These are phyloP conservation scores for Acacia melanoxylon DNA, from an alignment of 306 rosid species.

Conservation along the genomic window DNA sequence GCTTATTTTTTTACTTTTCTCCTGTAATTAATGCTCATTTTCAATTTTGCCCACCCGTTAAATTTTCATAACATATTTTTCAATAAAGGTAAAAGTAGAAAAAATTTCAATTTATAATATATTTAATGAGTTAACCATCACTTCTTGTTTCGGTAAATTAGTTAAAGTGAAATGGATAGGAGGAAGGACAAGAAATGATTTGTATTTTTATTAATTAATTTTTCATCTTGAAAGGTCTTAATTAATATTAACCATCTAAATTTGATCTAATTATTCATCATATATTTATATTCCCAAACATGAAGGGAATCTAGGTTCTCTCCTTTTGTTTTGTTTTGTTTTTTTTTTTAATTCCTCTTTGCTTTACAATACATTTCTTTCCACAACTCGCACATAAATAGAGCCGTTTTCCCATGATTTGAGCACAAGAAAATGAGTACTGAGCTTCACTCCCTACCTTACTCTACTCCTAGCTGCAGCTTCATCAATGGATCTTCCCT, in stretches of 20 bases:
- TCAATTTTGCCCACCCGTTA: too few species aligned
- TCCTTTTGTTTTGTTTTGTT: too few species aligned
- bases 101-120: too few species aligned
- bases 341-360: not conserved
- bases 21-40: too few species aligned
- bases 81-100: too few species aligned
- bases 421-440: conserved; percentile 41
- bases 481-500: conserved; percentile 58
- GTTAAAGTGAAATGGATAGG: too few species aligned
- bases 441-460: conserved; percentile 65
- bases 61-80: too few species aligned
- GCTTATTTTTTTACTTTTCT: too few species aligned
- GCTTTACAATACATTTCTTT: conserved; percentile 16
- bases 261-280: not conserved
- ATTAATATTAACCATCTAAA: too few species aligned
- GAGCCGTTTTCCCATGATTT: conserved; percentile 41
- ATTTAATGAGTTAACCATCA: too few species aligned
- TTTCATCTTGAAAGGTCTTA: not conserved
- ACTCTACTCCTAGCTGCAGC: conserved; percentile 34
- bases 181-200: not conserved
- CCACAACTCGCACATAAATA: conserved; percentile 50
- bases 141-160: too few species aligned
- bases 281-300: not conserved
- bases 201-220: not conserved
- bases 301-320: not conserved